Conservation (phyloP, 352 stramenopile genomes). For the Phytophthora boehmeriae region DNA sequence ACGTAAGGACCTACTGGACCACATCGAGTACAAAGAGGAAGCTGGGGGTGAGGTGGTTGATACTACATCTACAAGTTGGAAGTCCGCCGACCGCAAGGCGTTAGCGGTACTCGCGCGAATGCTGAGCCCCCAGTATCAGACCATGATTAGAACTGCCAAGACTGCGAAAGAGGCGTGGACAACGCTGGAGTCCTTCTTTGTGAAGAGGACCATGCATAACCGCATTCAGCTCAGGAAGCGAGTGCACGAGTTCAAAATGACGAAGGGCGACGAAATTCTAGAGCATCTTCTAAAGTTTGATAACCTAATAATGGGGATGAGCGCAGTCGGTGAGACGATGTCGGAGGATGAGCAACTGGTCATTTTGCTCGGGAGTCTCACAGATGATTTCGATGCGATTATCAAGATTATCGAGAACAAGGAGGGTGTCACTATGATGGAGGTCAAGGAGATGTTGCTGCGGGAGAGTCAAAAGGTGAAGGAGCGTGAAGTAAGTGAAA, state of each 20-base stretch:
- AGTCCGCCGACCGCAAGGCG: too few species aligned
- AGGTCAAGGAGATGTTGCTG: conserved; percentile 27
- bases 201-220: conserved; percentile 15
- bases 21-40: conserved; percentile 1
- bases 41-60: too few species aligned
- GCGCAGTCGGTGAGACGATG: conserved; percentile 12
- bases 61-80: too few species aligned
- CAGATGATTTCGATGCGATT: conserved; percentile 24
- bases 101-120: too few species aligned
- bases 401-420: conserved; percentile 22
- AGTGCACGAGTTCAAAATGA: conserved; percentile 12
- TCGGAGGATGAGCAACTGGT: conserved; percentile 24
- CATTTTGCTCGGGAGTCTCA: conserved; percentile 20
- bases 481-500: conserved; percentile 16
- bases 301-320: conserved; percentile 21
- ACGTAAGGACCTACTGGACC: conserved; percentile 13
- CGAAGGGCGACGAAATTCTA: conserved; percentile 12
- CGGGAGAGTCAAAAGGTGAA: conserved; percentile 12
- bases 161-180: conserved; percentile 7
- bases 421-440: conserved; percentile 8
- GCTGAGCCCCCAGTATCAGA: too few species aligned
- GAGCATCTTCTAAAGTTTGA: conserved; percentile 27
- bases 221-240: conserved; percentile 15
- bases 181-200: conserved; percentile 17
- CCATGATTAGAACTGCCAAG: not conserved